A percentile compares a stretch with the other conserved stretches of the same genome.
Conservation (phyloP, 148 eudicot genomes). For the Vaccinium macrocarpon region DNA sequence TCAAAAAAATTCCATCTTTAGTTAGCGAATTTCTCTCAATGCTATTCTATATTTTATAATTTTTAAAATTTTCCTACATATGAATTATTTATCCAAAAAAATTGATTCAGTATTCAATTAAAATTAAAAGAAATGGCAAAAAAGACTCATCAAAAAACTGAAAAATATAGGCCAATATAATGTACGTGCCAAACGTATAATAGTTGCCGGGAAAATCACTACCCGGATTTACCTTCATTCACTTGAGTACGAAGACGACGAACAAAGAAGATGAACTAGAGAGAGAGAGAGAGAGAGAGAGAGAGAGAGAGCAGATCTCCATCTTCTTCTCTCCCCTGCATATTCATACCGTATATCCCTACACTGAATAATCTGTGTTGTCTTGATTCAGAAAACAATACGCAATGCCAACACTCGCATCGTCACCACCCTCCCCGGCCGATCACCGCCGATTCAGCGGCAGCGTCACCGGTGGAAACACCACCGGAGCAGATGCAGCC, state of each 20-base stretch:
- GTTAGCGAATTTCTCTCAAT: no score
- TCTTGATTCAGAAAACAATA: no score
- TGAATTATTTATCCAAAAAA: no score
- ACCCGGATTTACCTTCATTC: background rate
- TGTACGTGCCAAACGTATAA: background rate
- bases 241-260: background rate
- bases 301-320: background rate
- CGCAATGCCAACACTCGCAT: conserved; percentile 39
- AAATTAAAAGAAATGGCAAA: no score
- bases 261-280: background rate
- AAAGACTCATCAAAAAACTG: no score
- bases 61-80: no score
- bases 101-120: no score
- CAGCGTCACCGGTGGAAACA: background rate
- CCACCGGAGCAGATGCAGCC: conserved; percentile 19
- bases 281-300: conserved; percentile 9
- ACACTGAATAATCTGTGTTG: background rate
- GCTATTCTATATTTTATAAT: no score
- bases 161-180: no score
- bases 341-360: background rate
- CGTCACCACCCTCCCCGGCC: conserved; percentile 9
- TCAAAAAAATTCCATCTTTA: no score
- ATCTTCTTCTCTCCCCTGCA: background rate
- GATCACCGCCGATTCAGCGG: conserved; percentile 8
- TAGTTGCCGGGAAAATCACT: background rate